Evolutionary conservation across 192 early-diverging fungal species (phyloP).

Genomic region (Coemansia pectinata): DNA sequence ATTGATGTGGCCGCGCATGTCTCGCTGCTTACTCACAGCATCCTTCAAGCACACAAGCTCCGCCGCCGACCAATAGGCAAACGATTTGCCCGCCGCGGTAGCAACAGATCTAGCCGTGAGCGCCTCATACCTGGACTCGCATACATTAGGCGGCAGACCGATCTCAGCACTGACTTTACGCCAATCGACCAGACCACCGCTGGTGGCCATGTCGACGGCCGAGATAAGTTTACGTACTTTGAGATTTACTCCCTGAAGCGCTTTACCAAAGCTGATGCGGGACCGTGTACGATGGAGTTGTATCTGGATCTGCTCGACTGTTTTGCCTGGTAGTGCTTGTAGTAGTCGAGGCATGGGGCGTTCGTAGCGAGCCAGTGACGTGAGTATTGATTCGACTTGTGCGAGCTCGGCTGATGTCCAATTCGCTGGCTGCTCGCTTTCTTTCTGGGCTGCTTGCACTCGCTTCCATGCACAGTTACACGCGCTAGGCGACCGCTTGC

Average conservation of each 20-base stretch:
- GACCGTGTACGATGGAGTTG: background rate
- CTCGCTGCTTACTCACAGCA: background rate
- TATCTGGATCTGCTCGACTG: background rate
- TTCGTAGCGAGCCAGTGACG: background rate
- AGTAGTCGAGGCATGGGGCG: background rate
- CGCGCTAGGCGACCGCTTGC: conserved; percentile 3
- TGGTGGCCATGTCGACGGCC: background rate
- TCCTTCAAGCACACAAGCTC: background rate
- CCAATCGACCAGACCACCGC: conserved; percentile 5
- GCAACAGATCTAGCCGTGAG: background rate
- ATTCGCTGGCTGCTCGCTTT: background rate
- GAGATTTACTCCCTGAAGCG: background rate
- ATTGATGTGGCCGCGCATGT: background rate
- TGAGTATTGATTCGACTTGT: background rate
- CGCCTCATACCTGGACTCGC: background rate
- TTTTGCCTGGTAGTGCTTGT: background rate
- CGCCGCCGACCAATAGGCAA: background rate
- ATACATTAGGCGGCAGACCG: conserved; percentile 4
- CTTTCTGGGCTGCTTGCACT: background rate
- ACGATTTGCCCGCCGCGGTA: background rate
- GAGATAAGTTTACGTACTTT: background rate
- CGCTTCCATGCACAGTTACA: background rate
- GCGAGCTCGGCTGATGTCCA: background rate
- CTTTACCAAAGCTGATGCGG: background rate
- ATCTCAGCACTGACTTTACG: background rate